A percentile compares a stretch with the other conserved stretches of the same genome.
These are phyloP conservation scores for Russula lepida DNA, from an alignment of 768 basidiomycete genomes.

Conservation along the genomic window DNA sequence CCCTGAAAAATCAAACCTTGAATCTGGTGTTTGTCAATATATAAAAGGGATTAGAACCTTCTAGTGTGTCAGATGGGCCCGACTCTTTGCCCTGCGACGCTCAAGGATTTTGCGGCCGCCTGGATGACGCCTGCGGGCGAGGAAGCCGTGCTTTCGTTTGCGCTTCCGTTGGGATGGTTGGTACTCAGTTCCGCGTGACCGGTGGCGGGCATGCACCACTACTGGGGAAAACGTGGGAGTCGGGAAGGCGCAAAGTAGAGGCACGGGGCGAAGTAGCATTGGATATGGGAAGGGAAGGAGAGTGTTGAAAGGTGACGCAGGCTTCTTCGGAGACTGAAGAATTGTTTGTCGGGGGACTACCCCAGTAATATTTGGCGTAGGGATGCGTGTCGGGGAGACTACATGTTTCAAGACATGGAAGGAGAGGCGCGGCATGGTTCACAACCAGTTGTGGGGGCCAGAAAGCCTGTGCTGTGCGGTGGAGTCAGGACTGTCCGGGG, in stretches of 20 bases:
- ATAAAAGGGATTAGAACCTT: not conserved
- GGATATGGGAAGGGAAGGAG: conserved; percentile 8
- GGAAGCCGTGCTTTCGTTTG: conserved; percentile 89
- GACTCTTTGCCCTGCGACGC: conserved; percentile 64
- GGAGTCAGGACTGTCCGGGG: not conserved
- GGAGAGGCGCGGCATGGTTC: conserved; percentile 12
- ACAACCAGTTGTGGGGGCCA: not conserved
- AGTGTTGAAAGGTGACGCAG: not conserved
- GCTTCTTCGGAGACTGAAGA: not conserved
- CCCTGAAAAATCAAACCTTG: not conserved
- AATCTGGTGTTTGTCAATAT: not conserved
- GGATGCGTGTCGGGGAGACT: not conserved
- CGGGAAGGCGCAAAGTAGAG: not conserved
- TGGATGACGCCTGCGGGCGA: conserved; percentile 60
- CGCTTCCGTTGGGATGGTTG: conserved; percentile 92
- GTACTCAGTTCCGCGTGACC: conserved; percentile 79
- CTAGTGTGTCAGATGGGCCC: conserved; percentile 75
- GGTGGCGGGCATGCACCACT: conserved; percentile 50
- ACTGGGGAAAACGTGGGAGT: not conserved
- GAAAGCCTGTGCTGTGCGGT: not conserved
- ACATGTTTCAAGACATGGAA: not conserved
- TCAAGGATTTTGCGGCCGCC: conserved; percentile 66
- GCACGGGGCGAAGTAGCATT: conserved; percentile 1
- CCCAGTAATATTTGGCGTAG: not conserved
- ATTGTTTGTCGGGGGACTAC: not conserved